Percentiles rank a stretch among this genome's conserved stretches.
Conservation (phyloP, 148 eudicot species). For the Heliosperma pusillum region DNA sequence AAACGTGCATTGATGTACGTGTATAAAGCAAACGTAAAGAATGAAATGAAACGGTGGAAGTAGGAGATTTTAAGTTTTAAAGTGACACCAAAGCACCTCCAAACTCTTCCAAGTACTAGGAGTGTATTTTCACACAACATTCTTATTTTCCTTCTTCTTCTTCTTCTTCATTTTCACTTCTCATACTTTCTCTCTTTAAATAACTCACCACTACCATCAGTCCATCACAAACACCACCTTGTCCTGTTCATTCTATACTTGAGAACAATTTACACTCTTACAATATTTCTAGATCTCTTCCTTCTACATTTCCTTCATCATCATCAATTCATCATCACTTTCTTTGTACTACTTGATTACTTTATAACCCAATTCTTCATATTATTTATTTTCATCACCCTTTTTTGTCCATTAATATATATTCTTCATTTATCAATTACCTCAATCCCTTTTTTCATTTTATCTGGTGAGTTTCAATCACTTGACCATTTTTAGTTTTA, state of each 20-base stretch:
- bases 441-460: not conserved
- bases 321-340: not conserved
- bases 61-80: no score
- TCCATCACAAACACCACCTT: no score
- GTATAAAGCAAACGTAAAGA: no score
- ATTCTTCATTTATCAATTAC: not conserved
- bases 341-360: no score
- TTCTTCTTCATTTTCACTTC: slow-evolving; percentile 14
- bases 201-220: slow-evolving; percentile 15
- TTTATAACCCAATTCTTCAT: no score
- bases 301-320: not conserved
- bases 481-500: not conserved
- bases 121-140: not conserved
- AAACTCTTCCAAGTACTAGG: not conserved
- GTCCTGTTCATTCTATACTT: not conserved
- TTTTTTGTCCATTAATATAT: not conserved
- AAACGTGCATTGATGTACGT: no score
- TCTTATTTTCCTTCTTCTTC: not conserved
- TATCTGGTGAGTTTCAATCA: slow-evolving; percentile 14
- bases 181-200: slow-evolving; percentile 25
- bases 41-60: no score
- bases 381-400: not conserved
- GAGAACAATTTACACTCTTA: not conserved
- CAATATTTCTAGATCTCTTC: slow-evolving; percentile 13
- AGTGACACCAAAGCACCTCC: no score